Conservation (phyloP, 768 basidiomycete genomes). For the Flagelloscypha sp. region DNA sequence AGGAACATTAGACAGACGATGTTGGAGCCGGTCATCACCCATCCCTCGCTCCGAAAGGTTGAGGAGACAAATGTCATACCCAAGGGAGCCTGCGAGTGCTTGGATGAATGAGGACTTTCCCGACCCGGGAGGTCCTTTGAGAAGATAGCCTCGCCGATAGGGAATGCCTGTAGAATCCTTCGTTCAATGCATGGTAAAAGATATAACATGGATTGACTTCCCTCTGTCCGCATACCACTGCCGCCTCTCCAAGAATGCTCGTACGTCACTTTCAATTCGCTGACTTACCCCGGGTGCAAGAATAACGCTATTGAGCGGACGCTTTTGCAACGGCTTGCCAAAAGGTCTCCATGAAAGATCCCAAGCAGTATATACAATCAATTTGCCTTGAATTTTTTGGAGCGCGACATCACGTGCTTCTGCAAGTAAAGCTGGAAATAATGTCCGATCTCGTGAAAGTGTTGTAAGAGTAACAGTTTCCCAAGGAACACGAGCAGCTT, state of each 20-base stretch:
- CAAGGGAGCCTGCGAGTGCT: slow-evolving; percentile 84
- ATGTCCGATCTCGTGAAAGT: slow-evolving; percentile 72
- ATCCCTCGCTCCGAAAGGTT: slow-evolving; percentile 95
- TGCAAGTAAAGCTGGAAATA: slow-evolving; percentile 73
- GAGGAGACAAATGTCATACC: slow-evolving; percentile 92
- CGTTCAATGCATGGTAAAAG: background rate
- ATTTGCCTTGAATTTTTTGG: slow-evolving; percentile 82
- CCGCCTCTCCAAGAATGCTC: slow-evolving; percentile 71
- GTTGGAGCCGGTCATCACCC: slow-evolving; percentile 93
- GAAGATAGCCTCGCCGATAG: slow-evolving; percentile 89
- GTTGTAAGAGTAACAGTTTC: slow-evolving; percentile 94
- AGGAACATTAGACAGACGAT: slow-evolving; percentile 86
- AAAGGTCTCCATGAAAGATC: slow-evolving; percentile 95
- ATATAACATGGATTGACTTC: slow-evolving; percentile 23
- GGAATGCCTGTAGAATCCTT: slow-evolving; percentile 58
- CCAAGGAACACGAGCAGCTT: slow-evolving; percentile 91
- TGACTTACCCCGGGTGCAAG: slow-evolving; percentile 78
- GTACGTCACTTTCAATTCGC: slow-evolving; percentile 72
- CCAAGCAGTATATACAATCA: slow-evolving; percentile 95
- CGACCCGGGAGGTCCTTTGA: slow-evolving; percentile 95
- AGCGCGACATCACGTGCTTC: slow-evolving; percentile 91
- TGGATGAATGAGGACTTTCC: slow-evolving; percentile 99
- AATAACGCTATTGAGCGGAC: slow-evolving; percentile 85
- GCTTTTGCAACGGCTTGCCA: slow-evolving; percentile 80
- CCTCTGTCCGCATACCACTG: slow-evolving; percentile 98